phyloP scores from a whole-genome alignment of 1,284 basidiomycete species.

The Apiotrichum laibachii region DNA sequence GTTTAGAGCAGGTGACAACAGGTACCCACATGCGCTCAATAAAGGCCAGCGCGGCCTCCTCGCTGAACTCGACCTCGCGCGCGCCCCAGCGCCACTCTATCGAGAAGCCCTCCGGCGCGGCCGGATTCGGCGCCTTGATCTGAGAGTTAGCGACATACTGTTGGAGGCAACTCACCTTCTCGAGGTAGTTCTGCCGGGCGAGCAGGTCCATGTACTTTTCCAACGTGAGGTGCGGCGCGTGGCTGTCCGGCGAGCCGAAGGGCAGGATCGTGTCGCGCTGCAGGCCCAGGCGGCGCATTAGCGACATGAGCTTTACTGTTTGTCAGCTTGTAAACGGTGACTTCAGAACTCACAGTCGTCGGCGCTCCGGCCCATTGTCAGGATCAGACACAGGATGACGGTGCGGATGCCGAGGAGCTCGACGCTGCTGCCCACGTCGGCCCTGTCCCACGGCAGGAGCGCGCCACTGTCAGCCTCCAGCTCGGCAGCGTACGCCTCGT shows the following conservation, averaged over 20 bases:
- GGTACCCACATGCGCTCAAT: constrained; percentile 43
- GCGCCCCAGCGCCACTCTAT: constrained; percentile 49
- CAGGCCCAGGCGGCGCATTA: constrained; percentile 38
- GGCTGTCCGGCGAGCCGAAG: constrained; percentile 30
- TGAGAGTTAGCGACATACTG: not conserved
- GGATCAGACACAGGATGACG: constrained; percentile 46
- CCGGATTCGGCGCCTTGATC: constrained; percentile 9
- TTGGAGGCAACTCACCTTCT: constrained; percentile 35
- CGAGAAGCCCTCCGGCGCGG: constrained; percentile 6
- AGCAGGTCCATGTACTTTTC: constrained; percentile 47
- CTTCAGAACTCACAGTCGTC: constrained; percentile 35
- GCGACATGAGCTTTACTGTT: constrained; percentile 34
- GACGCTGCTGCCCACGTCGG: constrained; percentile 31
- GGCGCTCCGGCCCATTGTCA: constrained; percentile 36
- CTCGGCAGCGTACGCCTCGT: constrained; percentile 2
- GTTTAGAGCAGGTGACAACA: not conserved
- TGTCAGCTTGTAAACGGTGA: not conserved
- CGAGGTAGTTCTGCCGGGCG: constrained; percentile 42
- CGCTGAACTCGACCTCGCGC: constrained; percentile 47
- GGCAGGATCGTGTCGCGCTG: constrained; percentile 42
- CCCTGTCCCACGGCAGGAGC: constrained; percentile 45
- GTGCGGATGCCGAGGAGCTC: constrained; percentile 43
- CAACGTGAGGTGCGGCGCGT: constrained; percentile 32
- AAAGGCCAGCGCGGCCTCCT: constrained; percentile 42
- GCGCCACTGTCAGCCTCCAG: constrained; percentile 41